Evolutionary conservation across 306 rosid species (phyloP).

Genomic region (Vigna radiata): DNA sequence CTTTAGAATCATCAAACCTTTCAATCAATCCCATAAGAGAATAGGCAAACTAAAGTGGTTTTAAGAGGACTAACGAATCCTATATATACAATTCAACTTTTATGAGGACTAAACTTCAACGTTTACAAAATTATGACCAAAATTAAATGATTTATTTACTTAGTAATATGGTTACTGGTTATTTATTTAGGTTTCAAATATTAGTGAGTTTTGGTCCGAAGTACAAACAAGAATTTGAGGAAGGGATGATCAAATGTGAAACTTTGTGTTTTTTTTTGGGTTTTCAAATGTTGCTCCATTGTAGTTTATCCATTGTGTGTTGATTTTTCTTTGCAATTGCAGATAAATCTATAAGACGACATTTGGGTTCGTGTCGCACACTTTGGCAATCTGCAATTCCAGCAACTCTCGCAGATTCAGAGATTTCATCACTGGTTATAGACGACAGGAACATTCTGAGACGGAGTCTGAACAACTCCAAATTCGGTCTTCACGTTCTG

Average conservation of each 20-base stretch:
- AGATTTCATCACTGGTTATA: constrained; percentile 31
- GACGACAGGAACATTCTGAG: constrained; percentile 50
- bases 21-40: too few species aligned
- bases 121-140: too few species aligned
- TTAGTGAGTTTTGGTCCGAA: background rate
- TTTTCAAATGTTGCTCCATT: constrained; percentile 25
- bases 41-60: too few species aligned
- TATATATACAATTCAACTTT: too few species aligned
- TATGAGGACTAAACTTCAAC: too few species aligned
- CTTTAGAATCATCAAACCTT: too few species aligned
- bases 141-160: too few species aligned
- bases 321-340: constrained; percentile 3
- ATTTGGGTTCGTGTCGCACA: constrained; percentile 30
- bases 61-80: too few species aligned
- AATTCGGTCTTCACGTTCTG: constrained; percentile 50
- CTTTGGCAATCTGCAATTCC: constrained; percentile 39
- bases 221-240: background rate
- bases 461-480: constrained; percentile 38
- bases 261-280: background rate
- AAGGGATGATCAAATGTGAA: constrained; percentile 40
- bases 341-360: constrained; percentile 14
- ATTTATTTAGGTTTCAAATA: too few species aligned
- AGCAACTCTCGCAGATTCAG: constrained; percentile 26
- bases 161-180: too few species aligned
- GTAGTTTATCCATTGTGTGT: too few species aligned